phyloP scores from a whole-genome alignment of 2,329 filamentous ascomycete species.

The Aspergillus chevalieri region DNA sequence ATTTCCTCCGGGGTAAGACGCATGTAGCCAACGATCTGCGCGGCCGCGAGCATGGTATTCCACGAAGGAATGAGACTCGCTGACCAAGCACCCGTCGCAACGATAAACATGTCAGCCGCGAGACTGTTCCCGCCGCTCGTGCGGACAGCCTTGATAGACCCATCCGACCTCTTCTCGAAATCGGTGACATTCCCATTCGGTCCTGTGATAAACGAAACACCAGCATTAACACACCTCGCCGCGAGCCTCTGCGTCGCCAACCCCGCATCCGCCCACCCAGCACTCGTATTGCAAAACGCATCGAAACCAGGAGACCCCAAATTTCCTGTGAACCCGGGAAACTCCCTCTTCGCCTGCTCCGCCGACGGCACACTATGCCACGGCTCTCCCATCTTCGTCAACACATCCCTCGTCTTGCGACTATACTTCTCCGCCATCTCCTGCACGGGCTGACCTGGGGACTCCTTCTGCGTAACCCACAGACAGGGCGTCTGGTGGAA shows the following conservation, averaged over 20 bases:
- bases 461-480: slow-evolving; percentile 19
- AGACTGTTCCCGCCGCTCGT: slow-evolving; percentile 45
- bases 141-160: slow-evolving; percentile 51
- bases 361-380: slow-evolving; percentile 15
- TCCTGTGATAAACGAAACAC: slow-evolving; percentile 21
- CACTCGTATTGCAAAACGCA: slow-evolving; percentile 19
- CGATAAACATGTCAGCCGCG: slow-evolving; percentile 61
- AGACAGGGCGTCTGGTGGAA: slow-evolving; percentile 20
- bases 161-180: slow-evolving; percentile 25
- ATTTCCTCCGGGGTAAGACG: slow-evolving; percentile 64
- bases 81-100: slow-evolving; percentile 81
- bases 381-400: slow-evolving; percentile 19
- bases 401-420: slow-evolving; percentile 15
- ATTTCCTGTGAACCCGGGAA: slow-evolving; percentile 15
- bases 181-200: slow-evolving; percentile 25
- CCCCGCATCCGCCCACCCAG: slow-evolving; percentile 26
- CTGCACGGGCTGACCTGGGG: slow-evolving; percentile 14
- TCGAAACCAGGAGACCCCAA: slow-evolving; percentile 17
- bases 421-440: slow-evolving; percentile 16
- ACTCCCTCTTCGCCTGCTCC: slow-evolving; percentile 12
- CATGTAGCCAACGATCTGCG: slow-evolving; percentile 70
- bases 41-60: slow-evolving; percentile 68
- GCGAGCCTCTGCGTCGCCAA: slow-evolving; percentile 14
- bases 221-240: slow-evolving; percentile 17
- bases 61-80: slow-evolving; percentile 65